Percentiles rank a stretch among this genome's conserved stretches.
Conservation (phyloP, 148 eudicot genomes). For the Rhododendron mucronatum region DNA sequence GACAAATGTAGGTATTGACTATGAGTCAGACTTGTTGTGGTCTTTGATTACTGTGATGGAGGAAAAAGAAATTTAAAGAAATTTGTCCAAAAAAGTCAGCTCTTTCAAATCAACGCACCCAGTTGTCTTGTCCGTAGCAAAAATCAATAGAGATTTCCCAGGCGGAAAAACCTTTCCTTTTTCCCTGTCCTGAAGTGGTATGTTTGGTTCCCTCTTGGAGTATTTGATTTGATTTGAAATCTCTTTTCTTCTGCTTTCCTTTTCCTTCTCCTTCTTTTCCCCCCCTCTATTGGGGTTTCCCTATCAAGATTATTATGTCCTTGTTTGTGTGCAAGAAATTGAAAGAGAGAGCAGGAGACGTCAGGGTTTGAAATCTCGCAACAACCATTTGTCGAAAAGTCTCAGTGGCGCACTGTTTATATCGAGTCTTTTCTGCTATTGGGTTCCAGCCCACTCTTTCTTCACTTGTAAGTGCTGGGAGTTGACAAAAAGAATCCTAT, state of each 20-base stretch:
- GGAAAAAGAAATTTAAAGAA: neutral
- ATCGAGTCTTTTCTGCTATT: neutral
- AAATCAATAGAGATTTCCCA: neutral
- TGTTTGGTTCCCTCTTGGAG: neutral
- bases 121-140: slow-evolving; percentile 16
- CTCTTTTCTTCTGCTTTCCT: neutral
- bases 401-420: neutral
- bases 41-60: slow-evolving; percentile 11
- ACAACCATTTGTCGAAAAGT: slow-evolving; percentile 2
- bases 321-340: slow-evolving; percentile 4
- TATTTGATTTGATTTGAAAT: slow-evolving; percentile 4
- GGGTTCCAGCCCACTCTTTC: slow-evolving; percentile 26
- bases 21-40: slow-evolving; percentile 25
- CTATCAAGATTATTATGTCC: neutral
- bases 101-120: slow-evolving; percentile 29
- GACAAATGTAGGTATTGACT: slow-evolving; percentile 52
- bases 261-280: slow-evolving; percentile 7
- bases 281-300: slow-evolving; percentile 1
- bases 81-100: slow-evolving; percentile 52
- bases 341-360: slow-evolving; percentile 6
- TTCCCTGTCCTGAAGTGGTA: neutral
- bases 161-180: neutral
- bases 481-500: slow-evolving; percentile 9
- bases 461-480: slow-evolving; percentile 45
- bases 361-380: slow-evolving; percentile 16